Percentiles rank a stretch among this genome's conserved stretches.
phyloP scores from a whole-genome alignment of 805 yeast species.

The Candida taoyuanica region DNA sequence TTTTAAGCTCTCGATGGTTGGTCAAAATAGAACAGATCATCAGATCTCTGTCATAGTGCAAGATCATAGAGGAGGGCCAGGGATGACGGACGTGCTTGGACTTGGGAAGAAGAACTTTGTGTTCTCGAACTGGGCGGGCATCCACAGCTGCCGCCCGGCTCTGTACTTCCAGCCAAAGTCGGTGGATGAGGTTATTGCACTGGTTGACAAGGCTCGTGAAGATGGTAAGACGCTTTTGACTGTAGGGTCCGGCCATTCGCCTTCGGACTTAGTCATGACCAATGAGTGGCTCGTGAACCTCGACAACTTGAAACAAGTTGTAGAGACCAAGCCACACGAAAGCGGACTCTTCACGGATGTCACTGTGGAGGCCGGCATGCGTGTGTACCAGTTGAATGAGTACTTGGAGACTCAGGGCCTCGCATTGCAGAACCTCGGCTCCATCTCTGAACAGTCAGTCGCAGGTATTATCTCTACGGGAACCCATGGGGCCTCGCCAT shows the following conservation, averaged over 20 bases:
- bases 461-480: conserved; percentile 98
- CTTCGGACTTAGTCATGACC: conserved; percentile 86
- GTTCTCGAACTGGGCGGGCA: conserved; percentile 77
- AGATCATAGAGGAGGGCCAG: no score
- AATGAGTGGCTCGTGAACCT: conserved; percentile 83
- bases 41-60: background rate
- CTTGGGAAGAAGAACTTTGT: conserved; percentile 31
- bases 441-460: conserved; percentile 87
- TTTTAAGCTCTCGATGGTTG: no score
- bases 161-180: conserved; percentile 73
- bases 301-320: conserved; percentile 64
- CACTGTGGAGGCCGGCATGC: conserved; percentile 90
- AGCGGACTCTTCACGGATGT: conserved; percentile 79
- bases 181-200: conserved; percentile 59
- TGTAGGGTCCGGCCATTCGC: conserved; percentile 94
- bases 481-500: conserved; percentile 93
- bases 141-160: conserved; percentile 72
- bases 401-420: conserved; percentile 57
- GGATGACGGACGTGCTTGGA: conserved; percentile 20
- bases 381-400: conserved; percentile 71
- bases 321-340: conserved; percentile 41
- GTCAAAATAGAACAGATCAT: background rate
- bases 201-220: conserved; percentile 62
- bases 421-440: conserved; percentile 88
- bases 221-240: conserved; percentile 65